These are phyloP conservation scores for Dianthus caryophyllus DNA, from an alignment of 148 eudicot genomes.

Conservation along the genomic window DNA sequence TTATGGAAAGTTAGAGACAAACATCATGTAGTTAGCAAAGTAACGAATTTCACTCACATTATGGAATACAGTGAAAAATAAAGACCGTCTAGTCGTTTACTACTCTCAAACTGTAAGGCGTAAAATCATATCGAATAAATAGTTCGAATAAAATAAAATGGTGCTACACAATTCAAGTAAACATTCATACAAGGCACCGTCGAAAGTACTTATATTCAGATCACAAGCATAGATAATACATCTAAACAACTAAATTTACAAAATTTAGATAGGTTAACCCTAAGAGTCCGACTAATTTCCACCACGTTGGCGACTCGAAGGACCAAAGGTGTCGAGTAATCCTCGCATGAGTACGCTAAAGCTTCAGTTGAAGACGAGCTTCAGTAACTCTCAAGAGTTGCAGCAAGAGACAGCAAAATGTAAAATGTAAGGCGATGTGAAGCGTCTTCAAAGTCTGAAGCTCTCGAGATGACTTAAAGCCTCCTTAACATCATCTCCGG, in stretches of 20 bases:
- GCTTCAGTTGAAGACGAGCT: background rate
- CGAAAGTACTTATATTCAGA: background rate
- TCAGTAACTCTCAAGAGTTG: background rate
- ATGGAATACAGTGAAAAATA: no score
- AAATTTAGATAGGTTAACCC: background rate
- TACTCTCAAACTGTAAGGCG: no score
- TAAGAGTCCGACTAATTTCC: background rate
- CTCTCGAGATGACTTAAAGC: background rate
- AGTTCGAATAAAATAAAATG: no score
- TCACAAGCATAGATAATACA: background rate
- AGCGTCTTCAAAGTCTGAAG: background rate
- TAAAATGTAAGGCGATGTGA: background rate
- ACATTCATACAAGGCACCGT: background rate
- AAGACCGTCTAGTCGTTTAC: no score
- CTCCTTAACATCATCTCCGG: no score
- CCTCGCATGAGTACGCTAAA: background rate
- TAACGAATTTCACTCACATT: no score
- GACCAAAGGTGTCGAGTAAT: background rate
- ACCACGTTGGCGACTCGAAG: background rate
- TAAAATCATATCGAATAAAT: no score
- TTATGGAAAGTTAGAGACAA: no score
- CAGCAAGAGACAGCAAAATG: background rate
- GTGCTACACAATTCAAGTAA: no score
- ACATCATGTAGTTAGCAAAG: no score
- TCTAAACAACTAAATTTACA: background rate